Base-by-base conservation (phyloP, 108 stramenopile genomes). In the Fistulifera solaris region DNA sequence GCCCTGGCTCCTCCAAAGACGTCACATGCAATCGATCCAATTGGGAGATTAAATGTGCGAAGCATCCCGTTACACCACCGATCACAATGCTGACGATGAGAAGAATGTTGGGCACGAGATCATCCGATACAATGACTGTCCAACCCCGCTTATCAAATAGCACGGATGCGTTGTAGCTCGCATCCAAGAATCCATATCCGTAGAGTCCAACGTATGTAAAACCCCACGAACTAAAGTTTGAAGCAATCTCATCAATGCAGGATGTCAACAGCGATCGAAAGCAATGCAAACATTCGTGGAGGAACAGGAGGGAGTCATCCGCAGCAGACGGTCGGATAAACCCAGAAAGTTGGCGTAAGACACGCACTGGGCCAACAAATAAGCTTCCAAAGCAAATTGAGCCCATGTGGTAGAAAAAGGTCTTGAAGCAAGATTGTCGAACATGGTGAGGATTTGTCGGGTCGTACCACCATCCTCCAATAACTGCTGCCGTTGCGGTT, bases 401-500 rank as follows among this genome's bases (percentile, higher is more conserved):
- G 7, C 94, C 94, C 45, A 96, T 71, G 22, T 77, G 79, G 27
- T 66, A 83, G 39, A 84, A 69, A 67, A 95, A 85, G 6, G 86
- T 84, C 5, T 56, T 72, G 12, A 90, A 87, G 26, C 78, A 51
- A 16, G 83, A 66, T 40, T 83, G 61, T 10, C 58, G 45, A 31
- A 73, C 71, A 14, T 73, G 73, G 38, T 72, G 73, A 35, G 58
- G 38, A 6, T 89, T 74, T 0, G 73, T 77, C 35, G 40, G 25
- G 1, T 66, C 70, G 51, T 80, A 80, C 94, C 94, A 95, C 85
- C 88, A 90, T 23, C 76, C 75, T 0, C 76, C 83, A 40, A 93
- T 77, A 8, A 78, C 81, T 21, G 81, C 81, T 1, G 87, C 81
- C 27, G 82, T 71, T 17, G 82, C 73, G 0, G 76, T 77, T 27